These are phyloP conservation scores for Kwoniella sp. DNA, from an alignment of 768 basidiomycete genomes.

Conservation along the genomic window DNA sequence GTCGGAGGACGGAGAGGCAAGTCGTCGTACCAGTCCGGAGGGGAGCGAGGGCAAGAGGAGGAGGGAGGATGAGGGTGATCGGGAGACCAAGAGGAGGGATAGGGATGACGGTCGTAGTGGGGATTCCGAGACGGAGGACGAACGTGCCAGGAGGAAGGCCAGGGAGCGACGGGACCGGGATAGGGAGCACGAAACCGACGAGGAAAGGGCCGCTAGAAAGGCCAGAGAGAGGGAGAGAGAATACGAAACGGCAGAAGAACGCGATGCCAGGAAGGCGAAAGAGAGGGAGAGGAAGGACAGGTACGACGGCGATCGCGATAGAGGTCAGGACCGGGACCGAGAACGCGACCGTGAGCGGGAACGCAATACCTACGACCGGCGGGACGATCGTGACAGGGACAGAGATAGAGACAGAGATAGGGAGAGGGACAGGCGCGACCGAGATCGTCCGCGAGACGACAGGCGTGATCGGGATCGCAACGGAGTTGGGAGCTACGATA, in stretches of 20 bases:
- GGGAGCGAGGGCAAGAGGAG: conserved; percentile 9
- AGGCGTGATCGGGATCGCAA: too few species aligned
- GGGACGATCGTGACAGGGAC: conserved; percentile 18
- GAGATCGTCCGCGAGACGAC: too few species aligned
- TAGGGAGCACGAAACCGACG: conserved; percentile 6
- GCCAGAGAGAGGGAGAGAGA: conserved; percentile 13
- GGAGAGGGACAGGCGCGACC: neutral
- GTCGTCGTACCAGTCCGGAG: neutral
- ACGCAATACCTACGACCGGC: conserved; percentile 3
- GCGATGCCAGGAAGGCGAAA: conserved; percentile 28
- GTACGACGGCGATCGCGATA: conserved; percentile 4
- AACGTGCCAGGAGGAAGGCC: conserved; percentile 31
- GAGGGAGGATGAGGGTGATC: conserved; percentile 17
- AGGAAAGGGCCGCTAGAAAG: conserved; percentile 13
- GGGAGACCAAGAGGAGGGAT: conserved; percentile 16
- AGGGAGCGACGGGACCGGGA: conserved; percentile 24
- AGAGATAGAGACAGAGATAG: conserved; percentile 12
- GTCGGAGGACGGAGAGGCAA: neutral
- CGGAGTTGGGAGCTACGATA: too few species aligned
- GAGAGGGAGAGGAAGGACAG: conserved; percentile 20
- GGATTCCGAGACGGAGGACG: conserved; percentile 27
- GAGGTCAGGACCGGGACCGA: conserved; percentile 18
- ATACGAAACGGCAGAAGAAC: conserved; percentile 31
- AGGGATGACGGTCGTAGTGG: conserved; percentile 14
- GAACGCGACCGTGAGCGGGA: conserved; percentile 13